These are phyloP conservation scores for Linnemannia elongata DNA, from an alignment of 192 early-diverging fungal species.

Conservation along the genomic window DNA sequence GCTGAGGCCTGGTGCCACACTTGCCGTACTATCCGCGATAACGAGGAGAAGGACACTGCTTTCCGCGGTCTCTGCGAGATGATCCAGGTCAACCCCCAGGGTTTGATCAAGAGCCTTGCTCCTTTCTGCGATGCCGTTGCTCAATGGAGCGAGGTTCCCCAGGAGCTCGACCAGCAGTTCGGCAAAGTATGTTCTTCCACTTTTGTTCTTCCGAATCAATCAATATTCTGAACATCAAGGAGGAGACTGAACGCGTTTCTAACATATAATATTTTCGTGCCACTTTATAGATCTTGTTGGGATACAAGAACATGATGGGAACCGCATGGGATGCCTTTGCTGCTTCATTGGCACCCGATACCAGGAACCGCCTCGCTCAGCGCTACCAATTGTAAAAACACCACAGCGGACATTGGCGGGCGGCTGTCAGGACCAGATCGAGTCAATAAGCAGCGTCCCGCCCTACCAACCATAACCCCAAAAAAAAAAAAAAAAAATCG, in stretches of 20 bases:
- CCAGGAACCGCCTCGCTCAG: conserved; percentile 60
- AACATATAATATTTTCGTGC: neutral
- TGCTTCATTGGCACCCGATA: conserved; percentile 60
- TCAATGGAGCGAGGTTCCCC: conserved; percentile 79
- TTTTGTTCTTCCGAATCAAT: neutral
- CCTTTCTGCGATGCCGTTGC: conserved; percentile 87
- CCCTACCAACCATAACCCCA: neutral
- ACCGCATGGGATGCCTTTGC: conserved; percentile 69
- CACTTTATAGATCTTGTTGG: conserved; percentile 67
- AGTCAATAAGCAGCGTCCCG: neutral
- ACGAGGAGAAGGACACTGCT: conserved; percentile 97
- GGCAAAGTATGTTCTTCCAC: conserved; percentile 62
- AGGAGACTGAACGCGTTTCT: neutral
- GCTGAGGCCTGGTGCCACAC: conserved; percentile 86
- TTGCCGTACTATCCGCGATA: conserved; percentile 88
- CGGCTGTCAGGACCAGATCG: neutral
- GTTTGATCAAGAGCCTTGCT: conserved; percentile 75
- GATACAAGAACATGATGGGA: conserved; percentile 77
- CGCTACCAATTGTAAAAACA: conserved; percentile 65
- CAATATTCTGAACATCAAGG: neutral
- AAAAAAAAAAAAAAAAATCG: neutral
- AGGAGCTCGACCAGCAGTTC: conserved; percentile 72
- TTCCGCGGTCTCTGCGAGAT: conserved; percentile 95
- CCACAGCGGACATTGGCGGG: conserved; percentile 8
- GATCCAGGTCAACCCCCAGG: conserved; percentile 92